Evolutionary conservation across 2,329 filamentous ascomycete species (phyloP).

Genomic region (Sordariomycetes sp.): DNA sequence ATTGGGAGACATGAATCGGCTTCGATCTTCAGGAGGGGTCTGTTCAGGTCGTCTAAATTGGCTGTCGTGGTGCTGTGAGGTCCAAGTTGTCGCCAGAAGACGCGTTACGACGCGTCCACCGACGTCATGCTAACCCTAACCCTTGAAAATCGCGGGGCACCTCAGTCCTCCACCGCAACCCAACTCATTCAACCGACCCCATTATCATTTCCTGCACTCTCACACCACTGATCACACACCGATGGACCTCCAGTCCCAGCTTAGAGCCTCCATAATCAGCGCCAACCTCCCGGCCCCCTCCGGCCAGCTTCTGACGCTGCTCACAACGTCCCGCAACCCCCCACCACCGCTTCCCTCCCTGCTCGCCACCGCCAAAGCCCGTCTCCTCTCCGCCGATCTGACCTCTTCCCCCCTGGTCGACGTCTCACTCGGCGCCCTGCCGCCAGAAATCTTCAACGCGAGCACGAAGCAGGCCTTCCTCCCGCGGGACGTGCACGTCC

Average conservation of each 20-base stretch:
- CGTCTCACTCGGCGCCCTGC: conserved; percentile 32
- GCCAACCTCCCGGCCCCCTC: conserved; percentile 39
- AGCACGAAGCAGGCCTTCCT: conserved; percentile 48
- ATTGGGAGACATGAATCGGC: too few relatives aligned
- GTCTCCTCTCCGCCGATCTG: conserved; percentile 71
- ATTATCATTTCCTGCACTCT: too few relatives aligned
- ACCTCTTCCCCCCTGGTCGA: conserved; percentile 40
- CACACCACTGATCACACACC: too few relatives aligned
- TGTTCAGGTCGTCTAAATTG: too few relatives aligned
- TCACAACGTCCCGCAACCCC: conserved; percentile 47
- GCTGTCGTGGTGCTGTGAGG: too few relatives aligned
- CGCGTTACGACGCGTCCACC: too few relatives aligned
- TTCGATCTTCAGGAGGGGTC: too few relatives aligned
- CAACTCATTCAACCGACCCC: too few relatives aligned
- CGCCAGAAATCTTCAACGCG: conserved; percentile 43
- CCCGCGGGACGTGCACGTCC: conserved; percentile 57
- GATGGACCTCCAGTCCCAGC: conserved; percentile 30
- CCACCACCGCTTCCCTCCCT: conserved; percentile 60
- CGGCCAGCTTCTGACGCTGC: conserved; percentile 51
- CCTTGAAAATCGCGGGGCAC: too few relatives aligned
- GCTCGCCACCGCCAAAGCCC: conserved; percentile 70
- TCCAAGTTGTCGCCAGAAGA: too few relatives aligned
- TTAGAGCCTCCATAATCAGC: conserved; percentile 38
- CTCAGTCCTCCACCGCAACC: too few relatives aligned
- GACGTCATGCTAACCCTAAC: too few relatives aligned